Evolutionary conservation across 169 alveolate genomes (phyloP).

Genomic region (Toxoplasma gondii): DNA sequence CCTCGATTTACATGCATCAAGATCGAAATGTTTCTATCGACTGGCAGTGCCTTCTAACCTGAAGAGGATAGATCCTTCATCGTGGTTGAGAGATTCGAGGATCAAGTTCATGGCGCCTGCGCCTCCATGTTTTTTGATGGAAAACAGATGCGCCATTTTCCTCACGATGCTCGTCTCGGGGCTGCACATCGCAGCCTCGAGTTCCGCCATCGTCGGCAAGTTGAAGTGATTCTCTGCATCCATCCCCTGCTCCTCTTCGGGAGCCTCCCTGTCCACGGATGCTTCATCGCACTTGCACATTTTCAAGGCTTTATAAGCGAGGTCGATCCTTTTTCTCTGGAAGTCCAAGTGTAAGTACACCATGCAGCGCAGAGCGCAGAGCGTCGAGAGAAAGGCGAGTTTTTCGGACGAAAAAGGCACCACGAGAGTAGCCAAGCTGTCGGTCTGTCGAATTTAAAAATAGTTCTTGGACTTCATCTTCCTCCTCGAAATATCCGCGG

Average conservation of each 20-base stretch:
- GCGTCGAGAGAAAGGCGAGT: too few species aligned
- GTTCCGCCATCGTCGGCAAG: not conserved
- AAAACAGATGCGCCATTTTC: not conserved
- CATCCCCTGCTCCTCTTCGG: not conserved
- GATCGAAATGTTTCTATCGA: too few species aligned
- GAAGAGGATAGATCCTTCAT: not conserved
- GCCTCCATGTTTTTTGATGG: slow-evolving; percentile 16
- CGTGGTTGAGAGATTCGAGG: not conserved
- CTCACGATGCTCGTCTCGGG: not conserved
- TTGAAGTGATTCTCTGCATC: not conserved
- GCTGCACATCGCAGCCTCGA: slow-evolving; percentile 8
- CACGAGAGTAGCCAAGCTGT: too few species aligned
- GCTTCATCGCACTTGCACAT: not conserved
- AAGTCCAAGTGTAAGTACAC: too few species aligned
- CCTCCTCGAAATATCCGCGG: too few species aligned
- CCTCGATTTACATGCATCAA: too few species aligned
- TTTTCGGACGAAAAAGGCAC: too few species aligned
- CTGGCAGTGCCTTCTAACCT: not conserved
- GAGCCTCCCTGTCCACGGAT: not conserved
- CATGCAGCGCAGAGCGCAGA: too few species aligned
- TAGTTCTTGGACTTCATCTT: too few species aligned
- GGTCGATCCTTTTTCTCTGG: too few species aligned
- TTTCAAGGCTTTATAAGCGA: too few species aligned
- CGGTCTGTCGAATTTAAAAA: too few species aligned
- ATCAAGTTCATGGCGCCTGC: not conserved